Conservation (phyloP, 2,329 filamentous ascomycete species). For the Ceratocystiopsis brevicomis region DNA sequence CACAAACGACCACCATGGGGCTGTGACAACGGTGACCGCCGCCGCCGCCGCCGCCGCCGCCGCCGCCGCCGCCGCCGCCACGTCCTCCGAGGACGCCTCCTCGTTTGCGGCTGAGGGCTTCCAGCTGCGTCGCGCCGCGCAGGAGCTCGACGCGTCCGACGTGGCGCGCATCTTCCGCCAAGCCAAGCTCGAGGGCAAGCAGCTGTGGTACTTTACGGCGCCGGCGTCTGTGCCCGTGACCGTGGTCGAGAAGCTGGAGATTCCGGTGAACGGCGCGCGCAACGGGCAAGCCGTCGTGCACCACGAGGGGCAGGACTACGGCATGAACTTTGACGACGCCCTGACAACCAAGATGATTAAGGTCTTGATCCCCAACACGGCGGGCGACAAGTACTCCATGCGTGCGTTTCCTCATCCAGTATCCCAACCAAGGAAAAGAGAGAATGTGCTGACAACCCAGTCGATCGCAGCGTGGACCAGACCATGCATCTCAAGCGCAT, state of each 20-base stretch:
- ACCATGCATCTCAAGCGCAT: conserved; percentile 48
- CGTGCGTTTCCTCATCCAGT: conserved; percentile 21
- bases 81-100: conserved; percentile 10
- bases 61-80: conserved; percentile 11
- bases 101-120: conserved; percentile 32
- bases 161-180: conserved; percentile 36
- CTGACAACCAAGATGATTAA: conserved; percentile 33
- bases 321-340: conserved; percentile 32
- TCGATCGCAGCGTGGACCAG: conserved; percentile 30
- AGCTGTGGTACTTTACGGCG: conserved; percentile 65
- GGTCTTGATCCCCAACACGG: conserved; percentile 39
- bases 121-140: conserved; percentile 30
- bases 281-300: conserved; percentile 36
- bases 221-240: conserved; percentile 51
- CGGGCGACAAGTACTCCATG: conserved; percentile 32
- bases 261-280: conserved; percentile 36
- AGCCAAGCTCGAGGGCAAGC: conserved; percentile 45
- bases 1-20: conserved; percentile 16
- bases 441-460: conserved; percentile 12
- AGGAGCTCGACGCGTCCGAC: conserved; percentile 23
- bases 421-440: too few relatives aligned
- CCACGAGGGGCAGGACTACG: conserved; percentile 45
- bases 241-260: conserved; percentile 43
- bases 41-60: conserved; percentile 5
- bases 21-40: conserved; percentile 8